A percentile compares a stretch with the other conserved stretches of the same genome.
These are phyloP conservation scores for Urochloa ruziziensis DNA, from an alignment of 176 grass and related monocot species.

Conservation along the genomic window DNA sequence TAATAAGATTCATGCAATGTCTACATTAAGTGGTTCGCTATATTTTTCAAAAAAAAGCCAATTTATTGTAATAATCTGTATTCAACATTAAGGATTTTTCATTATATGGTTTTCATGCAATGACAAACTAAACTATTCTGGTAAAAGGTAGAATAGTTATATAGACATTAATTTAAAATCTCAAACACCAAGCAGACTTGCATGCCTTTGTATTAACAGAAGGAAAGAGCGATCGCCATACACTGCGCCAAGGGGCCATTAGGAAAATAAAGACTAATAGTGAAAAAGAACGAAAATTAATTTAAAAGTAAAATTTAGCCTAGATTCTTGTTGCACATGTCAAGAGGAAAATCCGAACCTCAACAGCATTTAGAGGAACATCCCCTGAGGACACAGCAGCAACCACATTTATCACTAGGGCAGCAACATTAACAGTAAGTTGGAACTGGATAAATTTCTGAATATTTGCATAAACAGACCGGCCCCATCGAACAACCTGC, in stretches of 20 bases:
- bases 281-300: not conserved
- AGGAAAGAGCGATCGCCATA: not conserved
- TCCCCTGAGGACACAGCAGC: constrained; percentile 89
- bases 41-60: not conserved
- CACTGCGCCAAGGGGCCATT: not conserved
- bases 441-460: constrained; percentile 99
- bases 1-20: not conserved
- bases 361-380: constrained; percentile 88
- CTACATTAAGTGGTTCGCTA: not conserved
- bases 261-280: not conserved
- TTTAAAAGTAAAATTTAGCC: no score
- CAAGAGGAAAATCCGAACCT: constrained; percentile 46
- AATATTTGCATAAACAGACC: constrained; percentile 96
- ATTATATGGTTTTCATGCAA: not conserved
- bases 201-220: not conserved
- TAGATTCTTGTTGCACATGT: not conserved
- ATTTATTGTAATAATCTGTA: not conserved
- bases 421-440: constrained; percentile 92
- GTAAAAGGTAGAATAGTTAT: not conserved
- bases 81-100: not conserved
- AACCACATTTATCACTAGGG: constrained; percentile 93
- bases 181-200: not conserved
- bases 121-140: not conserved
- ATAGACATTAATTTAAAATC: not conserved
- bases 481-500: constrained; percentile 96